Evolutionary conservation across 441 rosid genomes (phyloP), one percentile per base, ranked within the genome.

Genomic region (Populus hybrid): DNA sequence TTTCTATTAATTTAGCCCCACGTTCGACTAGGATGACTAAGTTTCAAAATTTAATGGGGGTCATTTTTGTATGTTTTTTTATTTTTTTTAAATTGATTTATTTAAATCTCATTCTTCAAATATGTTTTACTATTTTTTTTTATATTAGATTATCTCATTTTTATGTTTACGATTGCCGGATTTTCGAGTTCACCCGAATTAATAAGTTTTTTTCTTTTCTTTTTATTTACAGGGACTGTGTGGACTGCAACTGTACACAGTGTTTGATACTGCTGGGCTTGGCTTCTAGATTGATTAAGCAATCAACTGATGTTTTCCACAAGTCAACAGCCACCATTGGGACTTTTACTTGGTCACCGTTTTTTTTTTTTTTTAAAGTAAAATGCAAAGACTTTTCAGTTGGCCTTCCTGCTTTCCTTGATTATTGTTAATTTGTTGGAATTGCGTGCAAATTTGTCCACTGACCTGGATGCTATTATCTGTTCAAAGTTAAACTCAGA

Each of bases 131-230:
- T 38, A 8, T 1, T 38, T 4, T 46, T 46, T 0, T 46, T 46
- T 46, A 0, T 1, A 46, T 46, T 1, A 46, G 0, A 46, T 12
- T 14, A 46, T 46, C 20, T 14, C 0, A 46, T 1, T 46, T 4
- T 4, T 46, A 46, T 46, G 0, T 1, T 14, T 0, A 46, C 4
- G 0, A 46, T 0, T 4, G 7, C 6, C 0, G 2, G 20, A 2
- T 14, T 46, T 46, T 46, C 20, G 2, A 46, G 20, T 14, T 14
- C 7, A 46, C 6, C 0, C 4, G 0, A 4, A 0, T 14, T 46
- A 46, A 46, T 46, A 46, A 12, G 20, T 0, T 5, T 46, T 14
- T 46, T 1, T 14, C 8, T 38, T 38, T 38, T 38, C 1, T 38
- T 38, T 8, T 38, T 38, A 0, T 2, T 38, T 38, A 38, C 42